Conservation (phyloP, 176 grass and related monocot species). For the Avena sativa region DNA sequence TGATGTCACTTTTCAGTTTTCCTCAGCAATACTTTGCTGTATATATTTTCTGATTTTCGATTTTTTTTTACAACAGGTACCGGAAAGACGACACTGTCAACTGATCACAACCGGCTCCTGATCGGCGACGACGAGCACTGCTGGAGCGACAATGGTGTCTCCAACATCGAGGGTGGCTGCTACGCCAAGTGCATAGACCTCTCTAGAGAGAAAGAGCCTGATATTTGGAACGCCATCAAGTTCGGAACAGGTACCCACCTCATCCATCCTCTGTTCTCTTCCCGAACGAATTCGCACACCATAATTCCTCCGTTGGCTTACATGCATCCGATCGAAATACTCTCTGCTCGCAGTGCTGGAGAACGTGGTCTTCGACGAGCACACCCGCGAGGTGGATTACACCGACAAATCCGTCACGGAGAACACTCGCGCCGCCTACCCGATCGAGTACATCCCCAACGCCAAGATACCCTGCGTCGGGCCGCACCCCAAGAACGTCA, state of each 20-base stretch:
- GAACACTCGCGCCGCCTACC: constrained; percentile 95
- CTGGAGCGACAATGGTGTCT: constrained; percentile 89
- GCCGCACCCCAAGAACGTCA: constrained; percentile 97
- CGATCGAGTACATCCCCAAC: constrained; percentile 97
- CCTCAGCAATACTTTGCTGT: no score
- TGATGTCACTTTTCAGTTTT: background rate
- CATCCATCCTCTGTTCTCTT: background rate
- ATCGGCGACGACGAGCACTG: constrained; percentile 98
- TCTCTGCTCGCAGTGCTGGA: constrained; percentile 68
- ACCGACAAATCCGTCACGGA: constrained; percentile 98
- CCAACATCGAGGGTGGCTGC: constrained; percentile 98
- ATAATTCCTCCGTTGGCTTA: background rate
- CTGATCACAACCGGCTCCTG: constrained; percentile 85
- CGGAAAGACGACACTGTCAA: constrained; percentile 92
- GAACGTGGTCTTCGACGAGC: constrained; percentile 97
- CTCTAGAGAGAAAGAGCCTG: constrained; percentile 87
- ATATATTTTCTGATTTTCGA: background rate
- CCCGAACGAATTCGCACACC: background rate
- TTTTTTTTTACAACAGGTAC: constrained; percentile 56
- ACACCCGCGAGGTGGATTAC: constrained; percentile 90
- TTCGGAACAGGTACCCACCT: constrained; percentile 77
- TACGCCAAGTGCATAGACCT: constrained; percentile 97
- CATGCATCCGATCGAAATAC: background rate
- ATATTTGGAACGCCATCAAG: constrained; percentile 99
- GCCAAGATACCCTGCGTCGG: constrained; percentile 89